Evolutionary conservation across 768 basidiomycete genomes (phyloP), one percentile per base, ranked within the genome.

Genomic region (Suillus subalutaceus): DNA sequence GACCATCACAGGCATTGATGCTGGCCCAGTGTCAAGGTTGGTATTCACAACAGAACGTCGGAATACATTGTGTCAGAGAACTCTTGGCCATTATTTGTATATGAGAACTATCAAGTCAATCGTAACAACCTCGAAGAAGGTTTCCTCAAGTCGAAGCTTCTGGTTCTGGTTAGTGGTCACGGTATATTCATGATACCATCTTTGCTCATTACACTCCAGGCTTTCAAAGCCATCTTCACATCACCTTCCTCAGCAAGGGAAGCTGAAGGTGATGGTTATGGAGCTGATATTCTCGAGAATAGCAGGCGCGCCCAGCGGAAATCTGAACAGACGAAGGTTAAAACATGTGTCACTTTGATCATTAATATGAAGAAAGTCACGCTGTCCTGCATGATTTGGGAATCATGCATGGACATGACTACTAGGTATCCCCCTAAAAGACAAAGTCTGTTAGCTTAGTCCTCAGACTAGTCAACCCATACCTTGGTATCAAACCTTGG

Each of bases 201-300:
- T 41, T 41, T 15, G 15, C 43, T 43, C 18, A 43, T 43, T 18
- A 18, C 1, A 18, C 2, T 18, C 43, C 18, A 70, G 72, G 65
- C 68, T 10, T 68, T 50, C 48, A 65, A 64, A 68, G 61, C 53
- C 32, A 48, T 69, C 15, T 68, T 69, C 37, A 69, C 65, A 6
- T 66, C 66, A 23, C 70, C 70, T 12, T 66, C 69, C 0, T 72
- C 68, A 15, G 63, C 55, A 3, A 30, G 9, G 8, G 63, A 63
- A 13, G 57, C 30, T 32, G 43, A 32, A 2, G 52, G 12, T 6
- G 52, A 53, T 60, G 64, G 56, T 13, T 50, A 63, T n/a, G 65
- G 40, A 18, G 35, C 26, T 41, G 46, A 67, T n/a, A 43, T 48
- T 3, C 63, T 46, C 1, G 63, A 58, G 12, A 41, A 38, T 15